Base-by-base conservation (phyloP, 352 stramenopile genomes). In the Pythium folliculosum region DNA sequence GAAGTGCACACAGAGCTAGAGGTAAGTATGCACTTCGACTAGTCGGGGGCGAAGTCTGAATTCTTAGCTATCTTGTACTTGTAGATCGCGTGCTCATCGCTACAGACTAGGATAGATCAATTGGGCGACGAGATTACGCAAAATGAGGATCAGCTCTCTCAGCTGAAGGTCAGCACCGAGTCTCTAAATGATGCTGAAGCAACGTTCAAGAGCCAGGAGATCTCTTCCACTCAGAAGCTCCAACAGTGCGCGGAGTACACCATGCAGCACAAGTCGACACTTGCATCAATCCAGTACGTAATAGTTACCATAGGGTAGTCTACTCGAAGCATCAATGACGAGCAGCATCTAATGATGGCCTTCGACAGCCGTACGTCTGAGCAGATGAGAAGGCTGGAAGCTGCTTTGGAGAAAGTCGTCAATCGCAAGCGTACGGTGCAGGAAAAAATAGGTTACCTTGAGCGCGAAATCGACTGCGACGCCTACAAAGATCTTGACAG, bases 201-300 rank as follows among this genome's bases (percentile, higher is more conserved):
- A 10, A 25, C 14, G 21, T 60, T 16, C n/a, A 60, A 60, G 35
- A 21, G 32, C n/a, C 52, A 60, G 37, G 52, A 60, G 49, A 21
- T 7, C 13, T n/a, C 14, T 32, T 25, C 21, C 13, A 14, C n/a
- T 17, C 16, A 56, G 30, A 53, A 64, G 44, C 47, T 48, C 6
- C 16, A 48, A 21, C 27, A 35, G 17, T 52, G 5, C 25, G 38
- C 47, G 61, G 38, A 59, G 27, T 17, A 43, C 27, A 47, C 19
- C 16, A 17, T 10, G 17, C 40, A 3, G 4, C 16, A 43, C 17
- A 57, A 9, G 17, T 44, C 50, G 50, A 57, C 25, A 19, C 5
- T 43, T 43, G 8, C 48, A 6, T 32, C 35, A 35, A 60, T 60
- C n/a, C 52, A 35, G 52, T 60, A 22, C 19, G 52, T 48, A 19